Conservation (phyloP, 2,329 filamentous ascomycete genomes). For the Ceratocystis destructans region DNA sequence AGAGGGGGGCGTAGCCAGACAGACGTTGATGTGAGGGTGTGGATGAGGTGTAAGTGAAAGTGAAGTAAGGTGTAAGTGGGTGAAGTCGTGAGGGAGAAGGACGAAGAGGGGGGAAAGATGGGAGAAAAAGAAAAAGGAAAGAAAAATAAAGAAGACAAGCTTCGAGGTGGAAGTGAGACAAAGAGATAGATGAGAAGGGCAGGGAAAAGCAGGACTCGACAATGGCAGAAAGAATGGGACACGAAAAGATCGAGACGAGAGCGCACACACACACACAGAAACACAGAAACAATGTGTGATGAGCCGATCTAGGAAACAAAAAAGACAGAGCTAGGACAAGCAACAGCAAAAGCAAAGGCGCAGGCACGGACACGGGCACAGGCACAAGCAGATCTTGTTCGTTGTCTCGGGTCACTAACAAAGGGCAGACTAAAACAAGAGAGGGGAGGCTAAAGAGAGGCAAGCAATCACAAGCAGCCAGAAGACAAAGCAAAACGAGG, state of each 20-base stretch:
- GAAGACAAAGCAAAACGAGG: not conserved
- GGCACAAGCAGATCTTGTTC: too few relatives aligned
- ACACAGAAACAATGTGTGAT: too few relatives aligned
- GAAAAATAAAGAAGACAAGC: not conserved
- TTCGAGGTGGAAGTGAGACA: conserved; percentile 6
- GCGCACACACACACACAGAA: too few relatives aligned
- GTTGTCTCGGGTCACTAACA: not conserved
- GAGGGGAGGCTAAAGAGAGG: not conserved
- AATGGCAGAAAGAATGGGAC: too few relatives aligned
- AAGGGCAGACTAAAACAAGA: not conserved
- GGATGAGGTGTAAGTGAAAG: not conserved
- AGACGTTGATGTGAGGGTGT: not conserved
- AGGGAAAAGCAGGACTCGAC: not conserved
- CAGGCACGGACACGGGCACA: too few relatives aligned
- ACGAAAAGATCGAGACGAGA: too few relatives aligned
- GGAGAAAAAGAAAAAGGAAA: not conserved
- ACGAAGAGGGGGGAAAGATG: not conserved
- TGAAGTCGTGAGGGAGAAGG: not conserved
- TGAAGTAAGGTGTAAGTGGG: not conserved
- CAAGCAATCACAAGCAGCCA: not conserved
- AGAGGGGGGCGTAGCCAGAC: not conserved
- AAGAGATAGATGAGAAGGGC: not conserved
- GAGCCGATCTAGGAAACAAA: too few relatives aligned
- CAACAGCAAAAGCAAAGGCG: too few relatives aligned
- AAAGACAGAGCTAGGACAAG: too few relatives aligned